Conservation (phyloP, 1,284 basidiomycete genomes). For the Cutaneotrichosporon dermatis region DNA sequence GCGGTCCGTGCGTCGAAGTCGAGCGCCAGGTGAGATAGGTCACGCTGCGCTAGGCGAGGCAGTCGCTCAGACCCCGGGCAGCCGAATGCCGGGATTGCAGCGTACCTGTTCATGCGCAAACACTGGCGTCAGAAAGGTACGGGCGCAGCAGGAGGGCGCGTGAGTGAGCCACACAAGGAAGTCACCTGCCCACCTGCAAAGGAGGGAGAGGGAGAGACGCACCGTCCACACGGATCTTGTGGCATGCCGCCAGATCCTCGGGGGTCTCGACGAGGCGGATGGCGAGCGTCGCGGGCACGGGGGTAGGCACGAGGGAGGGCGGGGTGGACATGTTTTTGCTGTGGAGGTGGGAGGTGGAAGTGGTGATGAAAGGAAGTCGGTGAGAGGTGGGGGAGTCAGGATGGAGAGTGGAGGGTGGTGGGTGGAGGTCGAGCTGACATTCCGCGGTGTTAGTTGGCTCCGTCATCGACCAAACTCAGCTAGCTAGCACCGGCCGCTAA, state of each 20-base stretch:
- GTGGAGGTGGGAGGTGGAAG: no score
- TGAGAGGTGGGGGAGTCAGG: no score
- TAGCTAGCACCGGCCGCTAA: no score
- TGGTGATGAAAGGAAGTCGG: no score
- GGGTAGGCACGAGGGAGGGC: neutral
- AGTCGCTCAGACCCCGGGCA: neutral
- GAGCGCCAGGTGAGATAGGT: no score
- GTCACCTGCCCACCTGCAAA: neutral
- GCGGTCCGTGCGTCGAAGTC: neutral
- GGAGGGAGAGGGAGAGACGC: conserved; percentile 8
- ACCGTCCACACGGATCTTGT: conserved; percentile 45
- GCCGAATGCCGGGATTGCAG: neutral
- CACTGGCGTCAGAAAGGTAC: conserved; percentile 24
- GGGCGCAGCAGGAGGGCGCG: no score
- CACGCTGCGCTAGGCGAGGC: no score
- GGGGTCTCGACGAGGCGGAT: conserved; percentile 31
- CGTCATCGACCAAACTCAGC: no score
- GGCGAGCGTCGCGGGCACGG: conserved; percentile 16
- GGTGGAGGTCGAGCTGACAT: no score
- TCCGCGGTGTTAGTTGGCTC: no score
- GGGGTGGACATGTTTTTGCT: neutral
- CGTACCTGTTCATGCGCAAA: conserved; percentile 46
- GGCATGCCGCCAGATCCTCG: conserved; percentile 41
- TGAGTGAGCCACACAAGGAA: no score
- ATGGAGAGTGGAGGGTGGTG: no score